These are phyloP conservation scores for Geranium incanum DNA, from an alignment of 441 rosid species.

Conservation along the genomic window DNA sequence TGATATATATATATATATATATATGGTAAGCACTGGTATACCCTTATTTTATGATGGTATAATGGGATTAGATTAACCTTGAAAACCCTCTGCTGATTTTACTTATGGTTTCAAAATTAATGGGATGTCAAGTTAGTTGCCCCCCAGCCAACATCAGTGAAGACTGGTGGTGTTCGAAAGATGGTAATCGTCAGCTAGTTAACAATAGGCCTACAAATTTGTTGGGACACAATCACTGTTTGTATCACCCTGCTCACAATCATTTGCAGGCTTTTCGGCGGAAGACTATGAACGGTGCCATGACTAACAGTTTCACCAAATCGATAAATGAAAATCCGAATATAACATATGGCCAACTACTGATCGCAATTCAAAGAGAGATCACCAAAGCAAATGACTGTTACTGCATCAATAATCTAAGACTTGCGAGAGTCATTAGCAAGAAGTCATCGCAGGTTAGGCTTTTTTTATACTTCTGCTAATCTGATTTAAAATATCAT, in stretches of 20 bases:
- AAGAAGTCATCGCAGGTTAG: slow-evolving; percentile 35
- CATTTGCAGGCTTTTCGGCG: slow-evolving; percentile 35
- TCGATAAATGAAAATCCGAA: neutral
- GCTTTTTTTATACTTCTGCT: neutral
- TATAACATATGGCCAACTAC: slow-evolving; percentile 18
- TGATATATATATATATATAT: too few relatives aligned
- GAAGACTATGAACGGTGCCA: slow-evolving; percentile 38
- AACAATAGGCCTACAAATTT: neutral
- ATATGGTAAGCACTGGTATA: neutral
- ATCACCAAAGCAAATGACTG: slow-evolving; percentile 25
- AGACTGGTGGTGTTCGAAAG: neutral
- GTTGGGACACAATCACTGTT: neutral
- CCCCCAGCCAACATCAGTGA: neutral
- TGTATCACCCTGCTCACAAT: neutral
- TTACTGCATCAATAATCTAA: slow-evolving; percentile 21
- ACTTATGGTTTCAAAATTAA: neutral
- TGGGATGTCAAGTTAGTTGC: neutral
- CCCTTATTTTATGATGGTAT: neutral
- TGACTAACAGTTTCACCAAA: slow-evolving; percentile 1
- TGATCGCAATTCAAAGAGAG: slow-evolving; percentile 26
- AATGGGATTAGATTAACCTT: neutral
- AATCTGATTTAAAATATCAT: neutral
- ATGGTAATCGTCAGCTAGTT: neutral
- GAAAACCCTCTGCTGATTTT: neutral
- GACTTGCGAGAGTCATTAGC: slow-evolving; percentile 16